phyloP scores from a whole-genome alignment of 1,284 basidiomycete genomes.

The Termitomyces sp. region DNA sequence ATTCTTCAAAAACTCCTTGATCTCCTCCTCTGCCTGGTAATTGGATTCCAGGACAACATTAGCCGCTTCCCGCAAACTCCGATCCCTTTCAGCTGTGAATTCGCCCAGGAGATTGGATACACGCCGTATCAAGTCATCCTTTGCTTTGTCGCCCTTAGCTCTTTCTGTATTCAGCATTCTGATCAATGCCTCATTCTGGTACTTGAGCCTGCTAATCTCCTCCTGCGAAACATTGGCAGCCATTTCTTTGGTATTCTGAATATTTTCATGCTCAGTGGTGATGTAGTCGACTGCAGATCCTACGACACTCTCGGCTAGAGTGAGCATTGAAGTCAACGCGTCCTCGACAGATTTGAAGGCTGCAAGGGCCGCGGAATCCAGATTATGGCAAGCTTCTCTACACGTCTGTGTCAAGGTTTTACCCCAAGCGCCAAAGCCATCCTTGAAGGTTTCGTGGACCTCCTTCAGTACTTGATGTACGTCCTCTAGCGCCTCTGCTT shows the following conservation, averaged over 20 bases:
- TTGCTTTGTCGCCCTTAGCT: constrained; percentile 57
- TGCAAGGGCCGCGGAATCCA: constrained; percentile 36
- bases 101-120: constrained; percentile 68
- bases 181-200: constrained; percentile 69
- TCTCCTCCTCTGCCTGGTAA: constrained; percentile 43
- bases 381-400: constrained; percentile 40
- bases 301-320: constrained; percentile 57
- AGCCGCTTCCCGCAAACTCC: constrained; percentile 60
- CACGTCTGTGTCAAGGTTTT: constrained; percentile 45
- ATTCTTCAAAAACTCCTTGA: constrained; percentile 42
- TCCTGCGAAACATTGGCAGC: constrained; percentile 46
- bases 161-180: constrained; percentile 66
- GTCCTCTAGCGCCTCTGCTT: constrained; percentile 46
- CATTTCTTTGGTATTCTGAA: constrained; percentile 46
- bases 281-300: constrained; percentile 56
- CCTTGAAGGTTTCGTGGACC: constrained; percentile 48
- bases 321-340: constrained; percentile 44
- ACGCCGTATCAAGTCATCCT: constrained; percentile 67
- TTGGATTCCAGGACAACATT: constrained; percentile 53
- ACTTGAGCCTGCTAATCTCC: constrained; percentile 63
- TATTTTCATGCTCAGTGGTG: constrained; percentile 46
- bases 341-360: constrained; percentile 51
- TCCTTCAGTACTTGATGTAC: constrained; percentile 47
- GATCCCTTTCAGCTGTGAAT: constrained; percentile 67
- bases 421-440: constrained; percentile 51